phyloP scores from a whole-genome alignment of 345 rosid species.

The Boechera stricta region DNA sequence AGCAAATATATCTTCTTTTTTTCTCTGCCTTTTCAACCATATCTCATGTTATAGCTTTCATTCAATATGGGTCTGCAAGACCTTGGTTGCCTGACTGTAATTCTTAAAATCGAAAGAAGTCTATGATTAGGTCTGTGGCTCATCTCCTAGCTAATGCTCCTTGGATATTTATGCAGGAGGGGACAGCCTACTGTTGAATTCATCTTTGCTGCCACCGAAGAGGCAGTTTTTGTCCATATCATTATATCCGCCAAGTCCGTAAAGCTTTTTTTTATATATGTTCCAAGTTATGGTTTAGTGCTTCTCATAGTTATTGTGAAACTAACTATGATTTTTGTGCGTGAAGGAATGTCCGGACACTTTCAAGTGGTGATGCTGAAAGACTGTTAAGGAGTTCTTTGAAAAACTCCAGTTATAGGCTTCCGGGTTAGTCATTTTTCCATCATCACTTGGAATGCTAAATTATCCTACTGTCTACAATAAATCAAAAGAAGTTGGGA shows the following conservation, averaged over 20 bases:
- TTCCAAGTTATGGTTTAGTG: slow-evolving; percentile 26
- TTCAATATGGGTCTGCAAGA: slow-evolving; percentile 14
- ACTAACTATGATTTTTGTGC: slow-evolving; percentile 37
- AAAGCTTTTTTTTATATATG: slow-evolving; percentile 39
- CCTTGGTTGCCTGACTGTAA: slow-evolving; percentile 18
- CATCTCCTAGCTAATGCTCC: slow-evolving; percentile 32
- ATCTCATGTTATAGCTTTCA: slow-evolving; percentile 13
- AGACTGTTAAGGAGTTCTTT: slow-evolving; percentile 64
- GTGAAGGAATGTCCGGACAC: slow-evolving; percentile 80
- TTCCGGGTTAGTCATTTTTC: slow-evolving; percentile 75
- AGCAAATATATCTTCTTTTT: neutral
- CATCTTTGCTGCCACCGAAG: slow-evolving; percentile 94
- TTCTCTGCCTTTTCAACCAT: slow-evolving; percentile 21
- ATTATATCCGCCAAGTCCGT: slow-evolving; percentile 90
- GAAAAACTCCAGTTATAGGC: slow-evolving; percentile 58
- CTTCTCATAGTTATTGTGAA: slow-evolving; percentile 25
- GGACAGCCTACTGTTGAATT: slow-evolving; percentile 89
- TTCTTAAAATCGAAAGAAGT: slow-evolving; percentile 10
- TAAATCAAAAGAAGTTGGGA: slow-evolving; percentile 14
- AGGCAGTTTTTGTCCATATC: slow-evolving; percentile 89
- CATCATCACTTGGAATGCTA: slow-evolving; percentile 24
- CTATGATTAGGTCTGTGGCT: slow-evolving; percentile 25
- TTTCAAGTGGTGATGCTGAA: slow-evolving; percentile 80
- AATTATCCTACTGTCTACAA: slow-evolving; percentile 22
- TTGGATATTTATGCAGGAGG: slow-evolving; percentile 65